Base-by-base conservation (phyloP, 1,139 yeast species). In the Saccharomyces hybrid region DNA sequence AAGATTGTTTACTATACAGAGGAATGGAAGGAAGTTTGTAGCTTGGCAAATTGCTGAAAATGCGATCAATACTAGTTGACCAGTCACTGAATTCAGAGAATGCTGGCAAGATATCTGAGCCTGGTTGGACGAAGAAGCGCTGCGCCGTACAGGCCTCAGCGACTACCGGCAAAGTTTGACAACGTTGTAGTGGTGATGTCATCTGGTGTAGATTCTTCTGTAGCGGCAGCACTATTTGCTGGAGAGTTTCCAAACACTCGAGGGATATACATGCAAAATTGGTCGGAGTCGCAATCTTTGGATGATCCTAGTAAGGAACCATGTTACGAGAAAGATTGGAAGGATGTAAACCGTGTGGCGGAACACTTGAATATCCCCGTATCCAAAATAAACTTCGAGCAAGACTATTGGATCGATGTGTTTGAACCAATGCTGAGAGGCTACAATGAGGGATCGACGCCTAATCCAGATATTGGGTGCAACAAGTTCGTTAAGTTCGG, bases 151-250 rank as follows among this genome's bases (percentile, higher is more conserved):
- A 56, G 51, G n/a, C 58, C 57, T 5, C 86, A 81, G 59, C 71
- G 70, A 4, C 62, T 64, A 30, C 93, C 95, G 0, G 57, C 59
- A 0, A 61, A 62, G 4, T 68, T 78, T 41, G 96, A 88, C 64
- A 80, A 77, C 52, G 79, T 93, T 25, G 75, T 87, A 38, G 81
- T 93, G 2, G 97, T 97, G 26, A 89, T 93, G 97, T 89, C 97
- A 1, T 87, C 96, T 0, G 99, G 99, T 0, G 98, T 93, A 0
- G 99, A 93, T 69, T 90, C 98, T 0, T 86, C 97, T 1, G 90
- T 93, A 1, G 82, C 88, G 2, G 98, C 98, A 0, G 83, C 93
- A 0, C 62, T 90, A 55, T 82, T 82, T 65, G 78, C 86, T 1
- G 67, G 73, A 38, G 48, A 44, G 27, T 67, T 56, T 52, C 70